These are phyloP conservation scores for Coelastrella sp. DNA, from an alignment of 139 green algal species.

Conservation along the genomic window DNA sequence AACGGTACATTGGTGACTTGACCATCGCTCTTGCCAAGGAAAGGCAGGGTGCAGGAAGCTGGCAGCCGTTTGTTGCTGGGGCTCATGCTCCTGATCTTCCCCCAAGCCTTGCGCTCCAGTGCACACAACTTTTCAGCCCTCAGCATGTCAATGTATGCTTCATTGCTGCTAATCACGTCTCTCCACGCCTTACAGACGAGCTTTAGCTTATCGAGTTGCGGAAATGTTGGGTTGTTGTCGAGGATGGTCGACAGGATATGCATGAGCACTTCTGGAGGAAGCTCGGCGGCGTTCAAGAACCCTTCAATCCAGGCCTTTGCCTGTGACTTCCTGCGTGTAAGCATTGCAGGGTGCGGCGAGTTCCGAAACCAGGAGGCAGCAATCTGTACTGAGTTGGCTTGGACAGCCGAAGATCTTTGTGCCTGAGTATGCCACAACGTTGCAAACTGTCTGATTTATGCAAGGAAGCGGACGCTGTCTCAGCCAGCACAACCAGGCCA, in stretches of 20 bases:
- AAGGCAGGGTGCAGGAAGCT: not conserved
- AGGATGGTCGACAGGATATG: not conserved
- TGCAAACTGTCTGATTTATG: no score
- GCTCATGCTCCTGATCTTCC: not conserved
- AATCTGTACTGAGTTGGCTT: no score
- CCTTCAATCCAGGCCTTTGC: not conserved
- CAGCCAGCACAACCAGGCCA: no score
- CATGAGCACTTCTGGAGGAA: not conserved
- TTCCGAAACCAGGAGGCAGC: no score
- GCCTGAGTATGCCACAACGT: no score
- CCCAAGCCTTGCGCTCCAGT: not conserved
- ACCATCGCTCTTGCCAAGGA: not conserved
- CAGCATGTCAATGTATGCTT: not conserved
- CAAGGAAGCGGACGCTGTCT: no score
- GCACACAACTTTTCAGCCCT: not conserved
- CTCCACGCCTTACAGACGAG: not conserved
- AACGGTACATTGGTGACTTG: not conserved
- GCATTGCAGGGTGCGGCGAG: not conserved
- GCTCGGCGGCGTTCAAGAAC: not conserved
- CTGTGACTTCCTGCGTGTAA: not conserved
- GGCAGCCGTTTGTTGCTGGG: not conserved
- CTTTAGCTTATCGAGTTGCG: not conserved
- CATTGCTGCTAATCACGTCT: not conserved
- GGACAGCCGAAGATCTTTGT: no score
- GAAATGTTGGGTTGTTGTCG: not conserved